Evolutionary conservation across 2,329 filamentous ascomycete species (phyloP).

Genomic region (Neocucurbitaria cava): DNA sequence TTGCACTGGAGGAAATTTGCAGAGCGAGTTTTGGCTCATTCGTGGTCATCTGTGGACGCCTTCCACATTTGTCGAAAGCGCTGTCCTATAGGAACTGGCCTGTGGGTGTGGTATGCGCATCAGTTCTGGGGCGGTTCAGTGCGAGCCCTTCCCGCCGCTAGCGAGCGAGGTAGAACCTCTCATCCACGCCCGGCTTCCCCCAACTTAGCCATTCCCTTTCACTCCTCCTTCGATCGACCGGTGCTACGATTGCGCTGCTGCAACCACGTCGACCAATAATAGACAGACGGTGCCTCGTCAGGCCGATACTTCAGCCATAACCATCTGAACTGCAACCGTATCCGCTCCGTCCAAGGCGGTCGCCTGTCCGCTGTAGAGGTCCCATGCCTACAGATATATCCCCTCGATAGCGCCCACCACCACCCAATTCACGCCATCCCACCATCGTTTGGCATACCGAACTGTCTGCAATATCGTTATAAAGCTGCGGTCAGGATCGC

Average conservation of each 20-base stretch:
- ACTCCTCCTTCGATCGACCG: constrained; percentile 19
- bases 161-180: constrained; percentile 18
- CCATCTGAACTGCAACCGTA: constrained; percentile 8
- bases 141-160: constrained; percentile 10
- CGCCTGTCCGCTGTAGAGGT: constrained; percentile 30
- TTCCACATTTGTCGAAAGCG: neutral
- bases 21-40: neutral
- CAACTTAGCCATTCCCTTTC: constrained; percentile 19
- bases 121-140: constrained; percentile 9
- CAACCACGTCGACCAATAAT: constrained; percentile 7
- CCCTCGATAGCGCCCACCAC: constrained; percentile 36
- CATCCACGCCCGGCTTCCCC: constrained; percentile 10
- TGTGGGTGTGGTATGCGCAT: constrained; percentile 4
- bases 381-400: constrained; percentile 43
- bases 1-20: neutral
- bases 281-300: neutral
- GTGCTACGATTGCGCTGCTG: constrained; percentile 9
- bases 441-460: constrained; percentile 6
- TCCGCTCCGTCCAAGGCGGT: constrained; percentile 21
- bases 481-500: constrained; percentile 10
- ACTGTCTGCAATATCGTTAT: constrained; percentile 15
- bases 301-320: neutral
- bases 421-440: constrained; percentile 11
- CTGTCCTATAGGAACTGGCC: constrained; percentile 5
- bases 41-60: neutral